Base-by-base conservation (phyloP, 1,284 basidiomycete genomes). In the Exobasidium rhododendri region DNA sequence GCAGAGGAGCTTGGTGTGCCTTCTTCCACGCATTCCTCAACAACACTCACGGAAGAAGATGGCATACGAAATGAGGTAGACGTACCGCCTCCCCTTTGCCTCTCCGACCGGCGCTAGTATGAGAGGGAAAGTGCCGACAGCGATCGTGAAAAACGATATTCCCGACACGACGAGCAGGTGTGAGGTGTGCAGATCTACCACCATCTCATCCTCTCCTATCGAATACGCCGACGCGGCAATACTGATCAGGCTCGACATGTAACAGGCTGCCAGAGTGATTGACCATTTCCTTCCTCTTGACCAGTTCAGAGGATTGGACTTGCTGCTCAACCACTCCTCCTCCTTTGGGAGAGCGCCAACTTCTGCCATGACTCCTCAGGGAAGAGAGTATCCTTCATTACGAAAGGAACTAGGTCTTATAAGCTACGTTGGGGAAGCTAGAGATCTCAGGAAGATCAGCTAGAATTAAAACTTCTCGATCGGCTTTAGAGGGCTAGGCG, bases 111-210 rank as follows among this genome's bases (percentile, higher is more conserved):
- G 87, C 5, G 73, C 73, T 3, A 74, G 66, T 2, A 90, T 82
- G 13, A 91, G 83, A 0, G 89, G 89, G 1, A 87, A 83, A 20
- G 89, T 64, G 0, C 83, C 87, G 66, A 90, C 90, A 0, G 89
- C 89, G 30, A 89, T 80, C 7, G 71, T 68, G 47, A 69, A 73
- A 51, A 44, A 53, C 14, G 56, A 58, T n/a, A 58, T 58, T 20
- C 56, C 56, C 44, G n/a, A 11, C 13, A 58, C 35, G 3, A 24
- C n/a, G 3, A 58, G 40, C 17, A 58, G 45, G 20, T 44, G 40
- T 5, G 56, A 44, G n/a, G 35, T n/a, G n/a, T 53, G 26, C 17
- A 58, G 40, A 44, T 58, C 56, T 4, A 11, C 3, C 13, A 7
- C 17, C 6, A 58, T 58, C 0, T n/a, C 56, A 52, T 54, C 44